Evolutionary conservation across 768 basidiomycete species (phyloP), one percentile per base, ranked within the genome.

Genomic region (Termitomyces bulborhizus): DNA sequence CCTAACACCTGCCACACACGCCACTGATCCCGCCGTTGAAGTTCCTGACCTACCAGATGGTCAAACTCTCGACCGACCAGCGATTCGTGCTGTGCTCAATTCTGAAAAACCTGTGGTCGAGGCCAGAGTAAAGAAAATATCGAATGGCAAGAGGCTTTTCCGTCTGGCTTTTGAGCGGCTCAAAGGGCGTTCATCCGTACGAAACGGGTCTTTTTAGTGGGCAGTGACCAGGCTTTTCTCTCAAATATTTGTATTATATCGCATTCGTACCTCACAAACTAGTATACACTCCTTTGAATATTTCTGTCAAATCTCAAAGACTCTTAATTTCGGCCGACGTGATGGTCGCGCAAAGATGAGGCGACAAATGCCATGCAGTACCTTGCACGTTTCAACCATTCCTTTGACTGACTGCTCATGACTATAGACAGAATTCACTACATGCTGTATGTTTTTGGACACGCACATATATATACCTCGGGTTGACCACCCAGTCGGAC

Each of bases 1-100:
- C 26, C 72, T 76, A 55, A 83, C 81, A 11, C 80, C 80, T 44
- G 72, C 71, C 40, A 73, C 75, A 13, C 63, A 68, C 49, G 63
- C 80, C 16, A 60, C 68, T 9, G 74, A 77, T 46, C 75, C 74
- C 37, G 66, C 68, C 36, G 65, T 75, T 44, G 75, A 74, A 34
- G 70, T 78, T 52, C 74, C 75, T 39, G 78, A 77, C 46, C 67
- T 78, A 9, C 60, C 69, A 13, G 73, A 72, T 43, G 76, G 68
- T 39, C 66, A 73, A 52, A 69, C 66, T 46, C 64, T 76, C 26
- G 71, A 65, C 46, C 63, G 69, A 54, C 62, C 43, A 57, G 57
- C 39, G 45, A 63, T 41, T 21, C 53, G 48, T 7, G n/a, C 21
- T 15, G 24, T 43, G 15, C 53, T 48, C 12, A 51, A 56, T 24